A percentile compares a stretch with the other conserved stretches of the same genome.
These are phyloP conservation scores for Mycena galopus DNA, from an alignment of 768 basidiomycete species.

Conservation along the genomic window DNA sequence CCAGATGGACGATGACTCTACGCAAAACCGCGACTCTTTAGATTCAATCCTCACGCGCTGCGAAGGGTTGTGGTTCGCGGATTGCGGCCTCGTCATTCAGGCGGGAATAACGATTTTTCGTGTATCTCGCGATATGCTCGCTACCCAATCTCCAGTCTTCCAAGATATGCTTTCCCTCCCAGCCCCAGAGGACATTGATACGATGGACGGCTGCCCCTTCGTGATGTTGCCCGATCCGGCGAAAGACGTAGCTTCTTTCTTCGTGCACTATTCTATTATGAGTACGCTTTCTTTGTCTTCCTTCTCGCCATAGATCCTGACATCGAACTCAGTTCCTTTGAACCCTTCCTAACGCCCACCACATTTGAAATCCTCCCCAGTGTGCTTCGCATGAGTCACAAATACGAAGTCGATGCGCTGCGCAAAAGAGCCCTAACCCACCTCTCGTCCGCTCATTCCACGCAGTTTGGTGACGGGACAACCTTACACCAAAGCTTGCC, in stretches of 20 bases:
- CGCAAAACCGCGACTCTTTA: too few relatives aligned
- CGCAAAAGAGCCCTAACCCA: conserved; percentile 17
- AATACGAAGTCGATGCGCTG: conserved; percentile 21
- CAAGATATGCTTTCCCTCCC: conserved; percentile 27
- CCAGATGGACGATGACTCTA: too few relatives aligned
- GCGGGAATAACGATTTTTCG: conserved; percentile 19
- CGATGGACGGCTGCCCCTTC: conserved; percentile 28
- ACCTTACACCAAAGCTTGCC: not conserved
- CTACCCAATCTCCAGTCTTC: conserved; percentile 13
- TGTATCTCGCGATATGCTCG: conserved; percentile 18
- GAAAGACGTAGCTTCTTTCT: not conserved
- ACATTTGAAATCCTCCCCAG: conserved; percentile 1
- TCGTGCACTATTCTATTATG: conserved; percentile 16
- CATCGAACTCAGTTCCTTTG: conserved; percentile 6
- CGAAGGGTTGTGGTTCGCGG: conserved; percentile 10
- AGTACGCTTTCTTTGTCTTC: too few relatives aligned
- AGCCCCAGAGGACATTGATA: not conserved
- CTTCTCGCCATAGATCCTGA: too few relatives aligned
- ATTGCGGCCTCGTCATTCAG: conserved; percentile 19
- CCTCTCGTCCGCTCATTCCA: not conserved
- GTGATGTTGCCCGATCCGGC: conserved; percentile 19
- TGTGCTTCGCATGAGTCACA: conserved; percentile 25
- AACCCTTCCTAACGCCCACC: not conserved
- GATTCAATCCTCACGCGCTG: too few relatives aligned
- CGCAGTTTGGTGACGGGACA: not conserved